A percentile compares a stretch with the other conserved stretches of the same genome.
phyloP scores from a whole-genome alignment of 2,329 filamentous ascomycete genomes.

The Trichoderma brevicompactum region DNA sequence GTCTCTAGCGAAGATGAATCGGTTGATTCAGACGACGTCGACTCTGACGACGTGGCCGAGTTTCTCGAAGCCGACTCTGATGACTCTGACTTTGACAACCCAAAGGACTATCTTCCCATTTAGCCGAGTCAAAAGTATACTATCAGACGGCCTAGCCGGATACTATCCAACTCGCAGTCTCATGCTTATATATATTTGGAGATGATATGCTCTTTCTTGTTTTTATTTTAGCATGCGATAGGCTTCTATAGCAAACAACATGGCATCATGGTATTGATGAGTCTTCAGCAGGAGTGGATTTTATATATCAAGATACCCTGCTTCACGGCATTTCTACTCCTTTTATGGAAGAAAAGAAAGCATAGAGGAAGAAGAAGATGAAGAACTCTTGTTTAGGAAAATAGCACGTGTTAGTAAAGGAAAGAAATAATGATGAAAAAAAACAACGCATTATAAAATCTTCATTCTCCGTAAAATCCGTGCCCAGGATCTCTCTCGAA shows the following conservation, averaged over 20 bases:
- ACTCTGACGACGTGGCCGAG: slow-evolving; percentile 75
- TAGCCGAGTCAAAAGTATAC: slow-evolving; percentile 31
- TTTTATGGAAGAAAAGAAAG: neutral
- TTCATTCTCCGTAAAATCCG: neutral
- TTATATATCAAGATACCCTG: slow-evolving; percentile 26
- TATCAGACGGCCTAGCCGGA: neutral
- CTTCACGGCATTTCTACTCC: slow-evolving; percentile 3
- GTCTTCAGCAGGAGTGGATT: neutral
- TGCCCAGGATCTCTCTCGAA: neutral
- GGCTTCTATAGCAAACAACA: neutral
- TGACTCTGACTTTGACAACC: slow-evolving; percentile 59
- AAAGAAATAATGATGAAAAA: slow-evolving; percentile 10
- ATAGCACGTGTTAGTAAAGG: slow-evolving; percentile 5
- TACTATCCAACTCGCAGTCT: neutral
- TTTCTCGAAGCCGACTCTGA: slow-evolving; percentile 62
- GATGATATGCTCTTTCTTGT: neutral
- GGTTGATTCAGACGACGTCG: slow-evolving; percentile 75
- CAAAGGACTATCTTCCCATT: slow-evolving; percentile 62
- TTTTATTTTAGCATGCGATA: slow-evolving; percentile 6
- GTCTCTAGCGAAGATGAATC: slow-evolving; percentile 77
- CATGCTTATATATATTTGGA: neutral
- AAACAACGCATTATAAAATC: neutral
- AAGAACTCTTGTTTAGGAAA: slow-evolving; percentile 5
- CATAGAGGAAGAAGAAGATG: neutral
- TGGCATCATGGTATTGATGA: slow-evolving; percentile 9